Base-by-base conservation (phyloP, 1,139 yeast genomes). In the Lodderomyces pseudojiufengensis region DNA sequence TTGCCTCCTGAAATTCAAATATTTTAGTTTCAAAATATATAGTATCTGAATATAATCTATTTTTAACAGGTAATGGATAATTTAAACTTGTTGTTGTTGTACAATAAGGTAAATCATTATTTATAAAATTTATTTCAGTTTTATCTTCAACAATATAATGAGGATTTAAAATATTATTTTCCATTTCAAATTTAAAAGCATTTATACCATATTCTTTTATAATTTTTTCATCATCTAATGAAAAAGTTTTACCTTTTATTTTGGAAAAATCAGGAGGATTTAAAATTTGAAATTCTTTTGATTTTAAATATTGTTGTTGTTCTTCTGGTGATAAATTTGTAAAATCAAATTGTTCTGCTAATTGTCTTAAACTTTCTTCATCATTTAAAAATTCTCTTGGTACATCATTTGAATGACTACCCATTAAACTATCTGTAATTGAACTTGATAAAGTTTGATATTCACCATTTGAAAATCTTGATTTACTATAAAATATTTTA, bases 1-100 rank as follows among this genome's bases (percentile, higher is more conserved):
- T 18, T 12, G 18, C 24, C 12, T 31, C 32, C 34, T 46, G 56
- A 38, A 65, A 70, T 41, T 76, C 83, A 54, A 67, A 79, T 1
- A 83, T 60, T 49, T 84, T 84, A 3, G 78, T 75, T 54, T 84
- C 94, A 50, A 82, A 84, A 52, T 84, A 84, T 3, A 81, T 74
- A 0, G 82, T 69, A 45, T 77, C 84, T 22, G 82, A 80, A 43
- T 65, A 67, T 5, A 54, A 35, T 41, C 84, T 63, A 43, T 77
- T 76, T 40, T 65, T 65, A 3, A 70, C 68, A 0, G 94, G 94
- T 29, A 83, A 56, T 9, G 88, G 81, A 44, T 71, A 69, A 51
- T 83, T 83, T 45, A 83, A 59, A 2, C 73, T 57, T 9, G 72
- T 52, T 0, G 74, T 68, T 1, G 82, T 71, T 0, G 72, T 66